A percentile compares a stretch with the other conserved stretches of the same genome.
Conservation (phyloP, 1,284 basidiomycete species). For the Boletellus dicymbophilus region DNA sequence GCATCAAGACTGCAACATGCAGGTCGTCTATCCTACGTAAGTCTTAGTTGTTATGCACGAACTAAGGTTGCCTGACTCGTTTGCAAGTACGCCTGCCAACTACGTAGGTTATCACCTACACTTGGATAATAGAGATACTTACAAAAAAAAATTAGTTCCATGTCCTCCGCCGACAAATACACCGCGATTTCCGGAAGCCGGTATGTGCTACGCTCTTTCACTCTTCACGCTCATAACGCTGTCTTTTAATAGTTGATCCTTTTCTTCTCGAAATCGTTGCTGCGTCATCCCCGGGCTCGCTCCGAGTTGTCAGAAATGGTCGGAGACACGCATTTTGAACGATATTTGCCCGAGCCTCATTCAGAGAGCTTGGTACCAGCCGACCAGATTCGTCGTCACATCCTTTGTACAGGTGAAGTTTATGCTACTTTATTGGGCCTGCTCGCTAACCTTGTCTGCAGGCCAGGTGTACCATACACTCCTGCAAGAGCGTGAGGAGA, state of each 20-base stretch:
- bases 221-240: conserved; percentile 1
- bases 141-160: conserved; percentile 69
- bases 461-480: conserved; percentile 96
- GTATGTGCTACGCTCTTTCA: conserved; percentile 38
- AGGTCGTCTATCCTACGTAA: conserved; percentile 94
- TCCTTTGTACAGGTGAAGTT: conserved; percentile 76
- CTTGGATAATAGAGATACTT: not conserved
- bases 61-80: conserved; percentile 12
- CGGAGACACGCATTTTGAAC: conserved; percentile 89
- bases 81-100: conserved; percentile 80
- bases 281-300: conserved; percentile 91
- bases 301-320: conserved; percentile 89
- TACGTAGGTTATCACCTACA: conserved; percentile 53
- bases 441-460: conserved; percentile 23
- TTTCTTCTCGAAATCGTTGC: conserved; percentile 96
- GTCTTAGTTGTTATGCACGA: conserved; percentile 29
- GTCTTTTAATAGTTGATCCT: conserved; percentile 63
- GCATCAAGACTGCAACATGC: conserved; percentile 99
- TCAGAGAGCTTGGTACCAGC: conserved; percentile 71
- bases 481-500: conserved; percentile 86
- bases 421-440: not conserved
- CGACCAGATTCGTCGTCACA: conserved; percentile 89
- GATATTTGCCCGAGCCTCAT: conserved; percentile 89
- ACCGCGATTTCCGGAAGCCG: conserved; percentile 96
- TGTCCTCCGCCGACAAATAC: conserved; percentile 92